Percentiles rank a stretch among this genome's conserved stretches.
These are phyloP conservation scores for Trichophyton benhamiae DNA, from an alignment of 2,329 filamentous ascomycete genomes.

Conservation along the genomic window DNA sequence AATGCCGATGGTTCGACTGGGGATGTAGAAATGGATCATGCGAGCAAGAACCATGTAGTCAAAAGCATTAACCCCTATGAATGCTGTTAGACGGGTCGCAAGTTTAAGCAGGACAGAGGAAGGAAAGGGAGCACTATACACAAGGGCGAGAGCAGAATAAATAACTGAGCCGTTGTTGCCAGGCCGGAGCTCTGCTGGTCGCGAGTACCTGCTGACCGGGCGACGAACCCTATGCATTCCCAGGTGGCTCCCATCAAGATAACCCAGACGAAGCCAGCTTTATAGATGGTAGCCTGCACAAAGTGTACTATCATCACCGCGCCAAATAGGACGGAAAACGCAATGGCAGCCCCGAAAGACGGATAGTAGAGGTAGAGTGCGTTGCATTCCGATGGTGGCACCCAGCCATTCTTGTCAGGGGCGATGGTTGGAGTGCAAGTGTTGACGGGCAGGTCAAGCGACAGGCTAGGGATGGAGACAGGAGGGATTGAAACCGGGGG, in stretches of 20 bases:
- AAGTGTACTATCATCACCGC: constrained; percentile 8
- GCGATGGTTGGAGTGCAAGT: constrained; percentile 14
- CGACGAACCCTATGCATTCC: constrained; percentile 8
- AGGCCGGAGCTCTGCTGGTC: constrained; percentile 28
- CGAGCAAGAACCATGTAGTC: constrained; percentile 37
- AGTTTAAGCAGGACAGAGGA: not conserved
- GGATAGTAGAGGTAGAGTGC: constrained; percentile 24
- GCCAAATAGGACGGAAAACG: constrained; percentile 10
- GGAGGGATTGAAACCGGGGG: constrained; percentile 1
- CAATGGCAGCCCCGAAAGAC: constrained; percentile 11
- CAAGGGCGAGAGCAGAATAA: constrained; percentile 26
- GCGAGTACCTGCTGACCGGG: constrained; percentile 21
- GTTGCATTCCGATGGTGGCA: constrained; percentile 17
- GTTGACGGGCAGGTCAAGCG: not conserved
- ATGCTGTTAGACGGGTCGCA: not conserved
- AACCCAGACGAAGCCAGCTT: constrained; percentile 15
- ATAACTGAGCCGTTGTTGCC: constrained; percentile 28
- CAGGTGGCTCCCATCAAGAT: constrained; percentile 12
- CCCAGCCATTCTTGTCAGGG: constrained; percentile 18
- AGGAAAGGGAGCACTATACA: constrained; percentile 33
- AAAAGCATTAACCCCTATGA: constrained; percentile 33
- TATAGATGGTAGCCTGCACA: constrained; percentile 10
- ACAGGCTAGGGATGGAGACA: constrained; percentile 5
- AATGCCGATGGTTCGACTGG: constrained; percentile 25
- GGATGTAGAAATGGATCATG: constrained; percentile 36